Evolutionary conservation across 345 rosid genomes (phyloP).

Genomic region (Eucalyptus pauciflora): DNA sequence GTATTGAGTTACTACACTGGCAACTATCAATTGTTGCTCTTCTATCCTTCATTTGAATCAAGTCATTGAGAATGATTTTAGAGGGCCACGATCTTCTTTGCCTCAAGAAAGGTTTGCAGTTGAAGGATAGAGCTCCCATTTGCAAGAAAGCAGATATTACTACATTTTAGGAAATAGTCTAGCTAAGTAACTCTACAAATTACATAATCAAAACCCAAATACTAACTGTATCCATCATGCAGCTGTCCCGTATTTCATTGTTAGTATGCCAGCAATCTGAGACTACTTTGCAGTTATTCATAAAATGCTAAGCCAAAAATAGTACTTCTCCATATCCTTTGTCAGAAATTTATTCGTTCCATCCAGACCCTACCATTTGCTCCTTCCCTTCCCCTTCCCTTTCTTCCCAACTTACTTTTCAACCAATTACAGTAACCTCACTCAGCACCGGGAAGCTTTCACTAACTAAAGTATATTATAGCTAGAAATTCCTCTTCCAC

Average conservation of each 20-base stretch:
- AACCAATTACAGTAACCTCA: neutral
- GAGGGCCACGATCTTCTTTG: neutral
- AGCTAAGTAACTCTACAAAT: neutral
- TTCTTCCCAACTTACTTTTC: neutral
- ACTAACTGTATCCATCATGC: neutral
- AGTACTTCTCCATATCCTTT: neutral
- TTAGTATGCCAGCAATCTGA: neutral
- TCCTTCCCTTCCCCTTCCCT: neutral
- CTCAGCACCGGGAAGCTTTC: neutral
- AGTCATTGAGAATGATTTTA: neutral
- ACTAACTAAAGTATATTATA: neutral
- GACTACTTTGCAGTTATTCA: neutral
- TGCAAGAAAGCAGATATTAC: neutral
- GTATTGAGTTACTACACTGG: neutral
- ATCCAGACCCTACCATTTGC: neutral
- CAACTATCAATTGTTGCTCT: neutral
- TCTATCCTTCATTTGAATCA: neutral
- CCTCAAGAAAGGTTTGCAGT: neutral
- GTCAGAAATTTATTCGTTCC: neutral
- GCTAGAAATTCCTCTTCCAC: neutral
- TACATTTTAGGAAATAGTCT: neutral
- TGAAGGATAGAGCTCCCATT: neutral
- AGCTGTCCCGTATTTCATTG: neutral
- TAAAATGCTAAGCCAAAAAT: neutral
- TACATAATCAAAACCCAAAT: neutral